Base-by-base conservation (phyloP, 176 grass and related monocot species). In the Oryza brachyantha region DNA sequence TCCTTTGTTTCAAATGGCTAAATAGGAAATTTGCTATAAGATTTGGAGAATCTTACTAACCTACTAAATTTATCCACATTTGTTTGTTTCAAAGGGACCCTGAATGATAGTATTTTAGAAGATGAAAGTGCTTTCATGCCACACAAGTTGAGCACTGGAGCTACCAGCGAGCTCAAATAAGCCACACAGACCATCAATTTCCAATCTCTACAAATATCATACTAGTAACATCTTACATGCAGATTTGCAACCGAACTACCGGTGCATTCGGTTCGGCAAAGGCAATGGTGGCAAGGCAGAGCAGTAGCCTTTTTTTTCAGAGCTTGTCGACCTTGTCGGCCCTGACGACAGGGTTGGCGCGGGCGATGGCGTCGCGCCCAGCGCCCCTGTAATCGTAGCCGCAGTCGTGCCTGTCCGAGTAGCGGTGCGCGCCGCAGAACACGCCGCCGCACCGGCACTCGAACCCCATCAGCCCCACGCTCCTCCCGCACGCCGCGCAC, bases 401-500 rank as follows among this genome's bases (percentile, higher is more conserved):
- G 81, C 84, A 95, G 76, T 17, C 41, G 68, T 96, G 86, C 81
- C 88, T 76, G 25, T 96, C 89, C 5, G 84, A 85, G 82, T 92
- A 90, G 61, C 84, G 81, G 72, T 96, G 93, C 37, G 62, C 64
- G 21, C 81, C 88, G 78, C 89, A 96, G 81, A 92, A 96, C 57
- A 89, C 65, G 70, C 86, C 85, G 24, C 85, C 93, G 35, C 93
- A 96, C 31, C 89, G 84, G 81, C 86, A 96, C 72, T 84, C 81
- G 65, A 95, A 95, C 36, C 80, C 89, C 86, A 73, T 89, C 78
- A 95, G 63, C 21, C 92, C 89, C 37, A 95, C 84, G 78, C 85
- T 82, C 77, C 85, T 83, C 16, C 76, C 77, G 46, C 70, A 83
- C 34, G 68, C 62, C 10, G 70, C 70, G 70, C 84, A 86, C 48